A percentile compares a stretch with the other conserved stretches of the same genome.
These are phyloP conservation scores for Chalciporus chontae DNA, from an alignment of 768 basidiomycete genomes.

Conservation along the genomic window DNA sequence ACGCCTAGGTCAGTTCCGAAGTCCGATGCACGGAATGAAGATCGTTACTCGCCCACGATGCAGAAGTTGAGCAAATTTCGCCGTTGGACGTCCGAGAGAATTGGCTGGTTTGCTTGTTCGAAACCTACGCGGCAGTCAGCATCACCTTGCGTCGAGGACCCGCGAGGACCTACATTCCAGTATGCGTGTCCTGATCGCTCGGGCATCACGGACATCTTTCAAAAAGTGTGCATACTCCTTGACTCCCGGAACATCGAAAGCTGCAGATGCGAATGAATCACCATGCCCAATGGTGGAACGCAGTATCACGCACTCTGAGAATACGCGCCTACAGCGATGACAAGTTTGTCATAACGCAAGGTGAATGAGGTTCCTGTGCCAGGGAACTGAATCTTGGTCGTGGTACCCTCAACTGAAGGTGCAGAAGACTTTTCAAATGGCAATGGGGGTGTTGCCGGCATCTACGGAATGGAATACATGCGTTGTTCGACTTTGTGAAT, in stretches of 20 bases:
- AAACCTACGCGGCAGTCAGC: conserved; percentile 46
- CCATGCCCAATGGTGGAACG: conserved; percentile 2
- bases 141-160: background rate
- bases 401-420: conserved; percentile 11
- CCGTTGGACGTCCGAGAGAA: conserved; percentile 68
- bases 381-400: conserved; percentile 17
- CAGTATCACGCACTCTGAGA: conserved; percentile 58
- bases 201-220: conserved; percentile 75
- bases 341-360: conserved; percentile 72
- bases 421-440: conserved; percentile 26
- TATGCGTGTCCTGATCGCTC: conserved; percentile 65
- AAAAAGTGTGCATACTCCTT: conserved; percentile 81
- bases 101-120: conserved; percentile 83
- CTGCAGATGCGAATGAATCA: conserved; percentile 30
- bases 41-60: conserved; percentile 62
- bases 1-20: background rate
- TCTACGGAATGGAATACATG: conserved; percentile 33
- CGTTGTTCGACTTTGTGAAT: background rate
- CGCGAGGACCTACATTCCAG: conserved; percentile 55
- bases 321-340: conserved; percentile 84
- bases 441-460: conserved; percentile 56
- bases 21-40: background rate
- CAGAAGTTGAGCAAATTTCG: conserved; percentile 80
- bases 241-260: conserved; percentile 70
- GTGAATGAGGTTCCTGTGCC: conserved; percentile 43